These are phyloP conservation scores for Colletotrichum lindemuthianum DNA, from an alignment of 2,329 filamentous ascomycete genomes.

Conservation along the genomic window DNA sequence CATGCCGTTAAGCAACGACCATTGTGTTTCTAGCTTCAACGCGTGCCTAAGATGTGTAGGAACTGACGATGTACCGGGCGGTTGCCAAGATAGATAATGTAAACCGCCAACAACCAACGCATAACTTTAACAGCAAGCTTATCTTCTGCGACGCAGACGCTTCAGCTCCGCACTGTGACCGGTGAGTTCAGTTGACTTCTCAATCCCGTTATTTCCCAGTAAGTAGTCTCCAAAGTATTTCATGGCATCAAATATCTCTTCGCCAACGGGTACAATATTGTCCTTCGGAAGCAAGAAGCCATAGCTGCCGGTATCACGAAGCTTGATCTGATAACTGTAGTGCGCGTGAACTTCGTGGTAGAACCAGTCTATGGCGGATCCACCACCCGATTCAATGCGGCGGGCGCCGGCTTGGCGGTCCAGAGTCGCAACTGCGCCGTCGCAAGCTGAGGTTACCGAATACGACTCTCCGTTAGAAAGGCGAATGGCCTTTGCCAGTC, in stretches of 20 bases:
- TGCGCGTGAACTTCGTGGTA: constrained; percentile 85
- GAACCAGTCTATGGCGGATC: constrained; percentile 93
- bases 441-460: constrained; percentile 84
- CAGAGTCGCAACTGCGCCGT: constrained; percentile 70
- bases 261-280: constrained; percentile 87
- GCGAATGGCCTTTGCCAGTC: constrained; percentile 88
- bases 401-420: constrained; percentile 42
- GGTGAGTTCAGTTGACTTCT: constrained; percentile 44
- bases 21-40: too few species aligned
- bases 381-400: constrained; percentile 77
- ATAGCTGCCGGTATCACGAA: constrained; percentile 92
- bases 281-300: constrained; percentile 90
- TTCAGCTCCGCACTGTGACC: constrained; percentile 43
- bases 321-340: constrained; percentile 93
- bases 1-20: too few species aligned
- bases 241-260: constrained; percentile 85
- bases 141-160: constrained; percentile 42
- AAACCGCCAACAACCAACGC: not conserved
- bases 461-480: constrained; percentile 81
- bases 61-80: accelerated
- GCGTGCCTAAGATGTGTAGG: too few species aligned
- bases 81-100: too few species aligned
- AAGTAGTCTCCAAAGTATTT: constrained; percentile 87
- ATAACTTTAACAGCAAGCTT: constrained; percentile 15
- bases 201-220: constrained; percentile 74